phyloP scores from a whole-genome alignment of 192 early-diverging fungal genomes.

The Coemansia reversa region DNA sequence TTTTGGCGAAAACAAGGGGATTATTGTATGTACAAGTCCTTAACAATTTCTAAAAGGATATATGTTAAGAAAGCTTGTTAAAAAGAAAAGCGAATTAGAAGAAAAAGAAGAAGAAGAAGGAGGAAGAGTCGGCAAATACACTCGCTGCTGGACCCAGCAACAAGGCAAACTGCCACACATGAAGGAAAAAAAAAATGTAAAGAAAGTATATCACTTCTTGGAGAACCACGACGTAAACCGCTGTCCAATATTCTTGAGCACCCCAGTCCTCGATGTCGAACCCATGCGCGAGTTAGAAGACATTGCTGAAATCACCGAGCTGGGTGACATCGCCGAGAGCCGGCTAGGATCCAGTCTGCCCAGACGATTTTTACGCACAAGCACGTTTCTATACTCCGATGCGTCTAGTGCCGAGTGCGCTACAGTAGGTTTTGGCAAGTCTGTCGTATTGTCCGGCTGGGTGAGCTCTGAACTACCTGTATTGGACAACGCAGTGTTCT shows the following conservation, averaged over 20 bases:
- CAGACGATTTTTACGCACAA: slow-evolving; percentile 24
- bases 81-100: too few relatives aligned
- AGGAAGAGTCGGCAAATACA: too few relatives aligned
- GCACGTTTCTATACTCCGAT: slow-evolving; percentile 18
- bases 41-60: too few relatives aligned
- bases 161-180: too few relatives aligned
- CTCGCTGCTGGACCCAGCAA: too few relatives aligned
- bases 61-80: too few relatives aligned
- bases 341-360: slow-evolving; percentile 9
- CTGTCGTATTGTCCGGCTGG: slow-evolving; percentile 1
- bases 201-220: slow-evolving; percentile 25
- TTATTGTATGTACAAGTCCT: too few relatives aligned
- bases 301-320: slow-evolving; percentile 39
- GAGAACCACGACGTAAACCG: slow-evolving; percentile 47
- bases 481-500: not conserved
- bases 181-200: slow-evolving; percentile 2
- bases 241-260: slow-evolving; percentile 30
- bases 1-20: too few relatives aligned
- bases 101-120: too few relatives aligned
- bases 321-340: slow-evolving; percentile 32
- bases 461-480: not conserved
- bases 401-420: slow-evolving; percentile 34
- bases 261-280: slow-evolving; percentile 13
- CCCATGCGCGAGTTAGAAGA: slow-evolving; percentile 42
- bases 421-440: slow-evolving; percentile 20